Base-by-base conservation (phyloP, 2,329 filamentous ascomycete species). In the Ascocoryne sarcoides region DNA sequence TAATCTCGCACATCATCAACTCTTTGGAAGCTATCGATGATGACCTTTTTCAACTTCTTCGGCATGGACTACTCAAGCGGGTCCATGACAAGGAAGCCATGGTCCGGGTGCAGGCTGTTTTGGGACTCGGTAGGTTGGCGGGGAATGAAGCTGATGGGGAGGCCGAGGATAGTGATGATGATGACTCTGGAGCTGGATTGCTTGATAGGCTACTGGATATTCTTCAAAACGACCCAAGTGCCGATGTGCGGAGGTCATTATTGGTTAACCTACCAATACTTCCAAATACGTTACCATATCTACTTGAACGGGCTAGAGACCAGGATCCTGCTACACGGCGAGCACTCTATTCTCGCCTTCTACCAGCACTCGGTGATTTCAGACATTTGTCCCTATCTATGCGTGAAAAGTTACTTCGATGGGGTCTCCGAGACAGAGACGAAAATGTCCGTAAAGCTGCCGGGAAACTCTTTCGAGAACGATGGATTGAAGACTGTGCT, bases 401-500 rank as follows among this genome's bases (percentile, higher is more conserved):
- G 80, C 75, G 92, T 57, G 92, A 98, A 63, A 96, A 96, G 62
- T 71, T 98, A 21, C 73, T 98, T 19, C 78, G 92, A 29, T 98
- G 92, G 92, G 92, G 92, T 37, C 68, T 98, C 30, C 79, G 89
- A 29, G 92, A 98, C 60, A 78, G 92, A 61, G 92, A 98, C 51
- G 90, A 96, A 51, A 87, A 84, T 52, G 92, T 98, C 10, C 79
- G 89, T 38, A 94, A 95, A 60, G 90, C 90, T 7, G 85, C 92
- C 3, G 87, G 84, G 5, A 82, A 85, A 33, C 70, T 96, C 5
- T 98, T 98, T 65, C 79, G 84, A 46, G 89, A 95, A 57, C 78
- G 87, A n/a, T 98, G 92, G 92, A 90, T 98, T 46, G 90, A 96
- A 58, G 87, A 96, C 57, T 95, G 89, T 54, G 88, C 84, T 4